These are phyloP conservation scores for Venturia effusa DNA, from an alignment of 2,329 filamentous ascomycete species.

Conservation along the genomic window DNA sequence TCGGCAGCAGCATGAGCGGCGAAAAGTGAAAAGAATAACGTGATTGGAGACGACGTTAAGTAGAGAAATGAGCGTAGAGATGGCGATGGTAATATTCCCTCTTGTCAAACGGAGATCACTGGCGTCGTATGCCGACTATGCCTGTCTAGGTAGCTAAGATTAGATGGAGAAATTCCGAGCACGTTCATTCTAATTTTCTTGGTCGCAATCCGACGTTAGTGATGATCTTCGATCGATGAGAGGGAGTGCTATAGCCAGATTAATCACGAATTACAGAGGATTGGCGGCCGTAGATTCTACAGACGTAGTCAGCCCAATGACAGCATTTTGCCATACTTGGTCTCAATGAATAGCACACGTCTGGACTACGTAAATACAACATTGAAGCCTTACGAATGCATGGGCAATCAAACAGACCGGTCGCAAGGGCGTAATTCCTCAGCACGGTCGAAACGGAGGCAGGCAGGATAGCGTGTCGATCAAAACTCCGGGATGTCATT, in stretches of 20 bases:
- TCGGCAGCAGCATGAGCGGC: neutral
- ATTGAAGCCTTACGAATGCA: neutral
- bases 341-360: neutral
- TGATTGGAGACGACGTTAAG: neutral
- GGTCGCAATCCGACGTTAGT: too few species aligned
- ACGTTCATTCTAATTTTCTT: too few species aligned
- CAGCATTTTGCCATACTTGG: neutral
- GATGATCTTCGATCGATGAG: too few species aligned
- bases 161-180: too few species aligned
- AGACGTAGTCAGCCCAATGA: neutral
- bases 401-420: neutral
- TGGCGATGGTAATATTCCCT: too few species aligned
- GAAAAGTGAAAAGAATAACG: neutral
- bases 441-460: neutral
- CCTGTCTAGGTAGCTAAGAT: too few species aligned
- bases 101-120: neutral
- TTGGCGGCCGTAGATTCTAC: neutral
- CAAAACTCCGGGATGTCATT: neutral
- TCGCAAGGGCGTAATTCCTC: neutral
- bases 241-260: neutral
- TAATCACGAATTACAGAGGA: neutral
- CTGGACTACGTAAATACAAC: neutral
- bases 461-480: neutral
- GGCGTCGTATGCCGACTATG: too few species aligned
- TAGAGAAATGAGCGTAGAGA: neutral